Evolutionary conservation across 2,329 filamentous ascomycete species (phyloP).

Genomic region (Botryotinia calthae): DNA sequence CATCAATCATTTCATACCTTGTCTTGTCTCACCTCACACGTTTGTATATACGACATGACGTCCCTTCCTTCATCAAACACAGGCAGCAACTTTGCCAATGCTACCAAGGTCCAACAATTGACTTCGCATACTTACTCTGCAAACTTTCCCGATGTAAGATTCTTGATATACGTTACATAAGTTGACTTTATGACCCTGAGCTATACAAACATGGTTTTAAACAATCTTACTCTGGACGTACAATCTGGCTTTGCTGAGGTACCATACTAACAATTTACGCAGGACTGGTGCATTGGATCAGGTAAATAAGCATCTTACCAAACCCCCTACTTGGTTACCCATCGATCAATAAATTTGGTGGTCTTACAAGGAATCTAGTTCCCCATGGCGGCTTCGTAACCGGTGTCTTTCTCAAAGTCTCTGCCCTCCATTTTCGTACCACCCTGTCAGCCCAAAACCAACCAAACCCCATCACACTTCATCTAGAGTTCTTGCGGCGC

Average conservation of each 20-base stretch:
- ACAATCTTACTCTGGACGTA: neutral
- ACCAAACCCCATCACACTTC: constrained; percentile 61
- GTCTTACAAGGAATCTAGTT: constrained; percentile 45
- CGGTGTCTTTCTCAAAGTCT: constrained; percentile 58
- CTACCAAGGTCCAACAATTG: constrained; percentile 47
- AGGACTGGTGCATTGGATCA: constrained; percentile 63
- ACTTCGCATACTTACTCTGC: constrained; percentile 58
- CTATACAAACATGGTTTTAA: neutral
- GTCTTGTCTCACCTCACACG: neutral
- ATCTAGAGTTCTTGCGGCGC: constrained; percentile 63
- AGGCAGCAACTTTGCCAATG: constrained; percentile 37
- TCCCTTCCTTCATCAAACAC: constrained; percentile 4
- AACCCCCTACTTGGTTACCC: neutral
- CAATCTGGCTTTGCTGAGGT: neutral
- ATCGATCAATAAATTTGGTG: constrained; percentile 15
- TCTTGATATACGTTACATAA: neutral
- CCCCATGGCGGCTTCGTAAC: constrained; percentile 71
- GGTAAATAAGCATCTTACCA: constrained; percentile 43
- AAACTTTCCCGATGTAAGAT: constrained; percentile 44
- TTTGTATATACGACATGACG: constrained; percentile 3
- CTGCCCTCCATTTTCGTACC: constrained; percentile 55
- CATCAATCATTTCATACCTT: neutral
- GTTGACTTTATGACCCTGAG: neutral
- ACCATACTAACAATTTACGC: neutral
- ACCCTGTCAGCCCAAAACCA: constrained; percentile 57